Base-by-base conservation (phyloP, 768 basidiomycete species). In the Boletus insuetus region DNA sequence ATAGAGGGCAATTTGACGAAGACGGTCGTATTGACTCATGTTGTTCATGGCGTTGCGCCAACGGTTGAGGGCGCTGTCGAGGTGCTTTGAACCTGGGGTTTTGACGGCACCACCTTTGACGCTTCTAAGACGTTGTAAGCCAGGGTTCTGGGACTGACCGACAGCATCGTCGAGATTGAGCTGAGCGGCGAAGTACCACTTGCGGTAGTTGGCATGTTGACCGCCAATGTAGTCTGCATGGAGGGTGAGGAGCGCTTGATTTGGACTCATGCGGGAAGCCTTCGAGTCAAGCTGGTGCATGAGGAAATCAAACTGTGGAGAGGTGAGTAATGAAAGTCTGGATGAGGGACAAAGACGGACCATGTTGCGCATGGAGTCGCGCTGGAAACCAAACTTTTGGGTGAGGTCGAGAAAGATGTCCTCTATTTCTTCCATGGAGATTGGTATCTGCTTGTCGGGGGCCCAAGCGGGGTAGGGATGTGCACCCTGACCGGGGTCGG, bases 131-230 rank as follows among this genome's bases (percentile, higher is more conserved):
- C 94, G 89, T 55, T 92, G 86, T 24, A 97, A 81, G 58, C 94
- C 94, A 13, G 93, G 92, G 72, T 98, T 97, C 68, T 96, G 90
- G 10, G 88, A 84, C 62, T 94, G 89, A 46, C 97, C 97, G 55
- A 98, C 94, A 29, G 96, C 96, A 66, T 99, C 97, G 75, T 99
- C 97, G 54, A 99, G 88, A 71, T 98, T 96, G 71, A 99, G 89
- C 70, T 99, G 97, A 13, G 96, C 94, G 37, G 97, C 97, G 71
- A 98, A 99, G 71, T 99, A 99, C 97, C 97, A 98, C 74, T 98
- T 98, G 71, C 97, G 90, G 73, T 98, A 98, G 77, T 98, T 98
- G 63, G 97, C 97, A 68, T 98, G 91, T 67, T 94, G 91, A 44
- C 97, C 97, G 53, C 97, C 97, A 57, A 99, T 98, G 74, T 98